phyloP scores from a whole-genome alignment of 2,329 filamentous ascomycete species.

The Bipolaris oryzae region DNA sequence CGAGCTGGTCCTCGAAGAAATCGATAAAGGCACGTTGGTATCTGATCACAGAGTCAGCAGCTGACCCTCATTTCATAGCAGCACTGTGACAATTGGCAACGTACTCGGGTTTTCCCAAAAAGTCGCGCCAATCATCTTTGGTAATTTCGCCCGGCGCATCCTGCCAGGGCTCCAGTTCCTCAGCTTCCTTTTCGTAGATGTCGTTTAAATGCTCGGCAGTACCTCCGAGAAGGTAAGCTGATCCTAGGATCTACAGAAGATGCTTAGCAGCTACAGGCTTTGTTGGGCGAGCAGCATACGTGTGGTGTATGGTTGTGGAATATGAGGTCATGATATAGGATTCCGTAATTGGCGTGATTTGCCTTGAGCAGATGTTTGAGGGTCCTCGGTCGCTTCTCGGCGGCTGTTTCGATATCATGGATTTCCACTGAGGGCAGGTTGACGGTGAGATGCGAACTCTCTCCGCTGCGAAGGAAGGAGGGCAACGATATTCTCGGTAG shows the following conservation, averaged over 20 bases:
- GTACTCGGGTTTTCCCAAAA: constrained; percentile 73
- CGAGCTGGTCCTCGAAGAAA: constrained; percentile 92
- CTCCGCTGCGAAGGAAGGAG: constrained; percentile 25
- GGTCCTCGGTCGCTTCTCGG: constrained; percentile 78
- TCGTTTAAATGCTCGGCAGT: constrained; percentile 73
- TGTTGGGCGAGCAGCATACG: constrained; percentile 51
- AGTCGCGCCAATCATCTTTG: constrained; percentile 84
- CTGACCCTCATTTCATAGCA: neutral
- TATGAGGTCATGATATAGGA: constrained; percentile 75
- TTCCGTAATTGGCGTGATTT: constrained; percentile 88
- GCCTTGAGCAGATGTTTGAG: constrained; percentile 89
- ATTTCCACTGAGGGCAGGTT: constrained; percentile 71
- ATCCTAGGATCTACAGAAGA: constrained; percentile 68
- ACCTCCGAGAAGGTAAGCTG: constrained; percentile 85
- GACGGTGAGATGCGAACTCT: constrained; percentile 40
- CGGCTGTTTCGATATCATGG: constrained; percentile 78
- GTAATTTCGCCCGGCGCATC: constrained; percentile 85
- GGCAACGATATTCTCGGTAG: constrained; percentile 30
- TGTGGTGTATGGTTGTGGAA: constrained; percentile 87
- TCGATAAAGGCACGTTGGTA: constrained; percentile 93
- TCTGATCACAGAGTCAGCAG: constrained; percentile 43
- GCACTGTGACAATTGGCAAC: constrained; percentile 23
- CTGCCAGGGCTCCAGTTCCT: constrained; percentile 76
- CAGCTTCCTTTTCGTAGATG: constrained; percentile 79
- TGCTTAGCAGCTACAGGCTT: constrained; percentile 39